These are phyloP conservation scores for Solanum gandarillasii DNA, from an alignment of 257 asterid genomes.

Conservation along the genomic window DNA sequence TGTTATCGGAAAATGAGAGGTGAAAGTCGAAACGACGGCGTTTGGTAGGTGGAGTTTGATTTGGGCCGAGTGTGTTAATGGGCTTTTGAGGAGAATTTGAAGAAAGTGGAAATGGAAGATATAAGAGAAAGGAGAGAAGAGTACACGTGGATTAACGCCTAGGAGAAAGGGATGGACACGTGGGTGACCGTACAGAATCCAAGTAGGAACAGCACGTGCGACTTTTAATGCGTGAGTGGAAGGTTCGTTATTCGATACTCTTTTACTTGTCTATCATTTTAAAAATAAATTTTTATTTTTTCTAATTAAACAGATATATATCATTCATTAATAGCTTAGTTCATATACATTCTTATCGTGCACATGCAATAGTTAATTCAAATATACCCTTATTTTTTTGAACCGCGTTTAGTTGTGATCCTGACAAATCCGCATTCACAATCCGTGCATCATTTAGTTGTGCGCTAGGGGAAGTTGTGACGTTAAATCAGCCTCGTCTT, in stretches of 20 bases:
- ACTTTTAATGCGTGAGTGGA: conserved; percentile 58
- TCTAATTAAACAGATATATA: no score
- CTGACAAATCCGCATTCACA: fast-evolving
- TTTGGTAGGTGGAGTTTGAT: not conserved
- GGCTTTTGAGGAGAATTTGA: not conserved
- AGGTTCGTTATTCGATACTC: conserved; percentile 6
- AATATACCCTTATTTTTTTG: no score
- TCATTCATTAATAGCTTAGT: no score
- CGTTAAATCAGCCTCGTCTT: not conserved
- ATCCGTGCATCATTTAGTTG: not conserved
- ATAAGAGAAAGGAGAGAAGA: conserved; percentile 7
- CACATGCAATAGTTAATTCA: not conserved
- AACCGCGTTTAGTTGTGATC: not conserved
- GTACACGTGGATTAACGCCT: not conserved
- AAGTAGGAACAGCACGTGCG: conserved; percentile 42
- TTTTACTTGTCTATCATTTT: no score
- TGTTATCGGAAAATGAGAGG: not conserved
- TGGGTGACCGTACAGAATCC: conserved; percentile 41
- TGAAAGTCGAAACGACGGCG: conserved; percentile 6
- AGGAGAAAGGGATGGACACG: conserved; percentile 39
- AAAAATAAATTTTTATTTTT: no score
- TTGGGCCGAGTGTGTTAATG: not conserved
- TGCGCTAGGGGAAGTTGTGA: not conserved
- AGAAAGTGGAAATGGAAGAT: not conserved
- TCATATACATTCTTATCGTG: not conserved